A percentile compares a stretch with the other conserved stretches of the same genome.
phyloP scores from a whole-genome alignment of 352 stramenopile genomes.

The Peronosclerospora sorghi region DNA sequence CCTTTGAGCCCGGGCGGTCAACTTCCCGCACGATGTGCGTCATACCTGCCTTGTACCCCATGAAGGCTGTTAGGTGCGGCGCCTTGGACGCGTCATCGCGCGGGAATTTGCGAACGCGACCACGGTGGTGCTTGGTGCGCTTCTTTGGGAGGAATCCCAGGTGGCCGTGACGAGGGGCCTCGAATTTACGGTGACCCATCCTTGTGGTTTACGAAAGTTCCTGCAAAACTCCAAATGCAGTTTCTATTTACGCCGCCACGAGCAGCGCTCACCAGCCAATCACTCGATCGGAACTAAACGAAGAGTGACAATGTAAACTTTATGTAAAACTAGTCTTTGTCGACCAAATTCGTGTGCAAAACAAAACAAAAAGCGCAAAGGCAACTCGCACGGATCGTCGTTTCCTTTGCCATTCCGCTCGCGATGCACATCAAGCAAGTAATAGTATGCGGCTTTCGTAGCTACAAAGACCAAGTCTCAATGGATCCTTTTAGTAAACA shows the following conservation, averaged over 20 bases:
- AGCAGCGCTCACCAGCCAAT: slow-evolving; percentile 16
- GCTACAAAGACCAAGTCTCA: slow-evolving; percentile 87
- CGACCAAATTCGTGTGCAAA: background rate
- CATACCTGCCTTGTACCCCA: slow-evolving; percentile 99
- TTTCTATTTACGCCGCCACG: background rate
- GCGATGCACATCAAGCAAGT: slow-evolving; percentile 96
- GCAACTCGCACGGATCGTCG: background rate
- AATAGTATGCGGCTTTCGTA: slow-evolving; percentile 91
- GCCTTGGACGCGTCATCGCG: slow-evolving; percentile 94
- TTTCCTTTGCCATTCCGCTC: background rate
- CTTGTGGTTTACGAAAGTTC: slow-evolving; percentile 41
- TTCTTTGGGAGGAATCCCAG: slow-evolving; percentile 99
- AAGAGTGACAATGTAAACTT: too few species aligned
- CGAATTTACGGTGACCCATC: slow-evolving; percentile 98
- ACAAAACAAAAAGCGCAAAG: background rate
- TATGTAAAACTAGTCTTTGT: background rate
- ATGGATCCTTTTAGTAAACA: slow-evolving; percentile 89
- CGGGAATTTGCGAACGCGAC: slow-evolving; percentile 98
- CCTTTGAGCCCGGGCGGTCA: slow-evolving; percentile 97
- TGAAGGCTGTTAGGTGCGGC: slow-evolving; percentile 99
- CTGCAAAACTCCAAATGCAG: slow-evolving; percentile 78
- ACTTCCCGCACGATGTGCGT: slow-evolving; percentile 99
- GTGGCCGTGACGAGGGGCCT: slow-evolving; percentile 93
- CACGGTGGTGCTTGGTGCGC: slow-evolving; percentile 98
- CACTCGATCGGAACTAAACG: slow-evolving; percentile 19